These are phyloP conservation scores for Porpolomopsis calyptriformis DNA, from an alignment of 768 basidiomycete genomes.

Conservation along the genomic window DNA sequence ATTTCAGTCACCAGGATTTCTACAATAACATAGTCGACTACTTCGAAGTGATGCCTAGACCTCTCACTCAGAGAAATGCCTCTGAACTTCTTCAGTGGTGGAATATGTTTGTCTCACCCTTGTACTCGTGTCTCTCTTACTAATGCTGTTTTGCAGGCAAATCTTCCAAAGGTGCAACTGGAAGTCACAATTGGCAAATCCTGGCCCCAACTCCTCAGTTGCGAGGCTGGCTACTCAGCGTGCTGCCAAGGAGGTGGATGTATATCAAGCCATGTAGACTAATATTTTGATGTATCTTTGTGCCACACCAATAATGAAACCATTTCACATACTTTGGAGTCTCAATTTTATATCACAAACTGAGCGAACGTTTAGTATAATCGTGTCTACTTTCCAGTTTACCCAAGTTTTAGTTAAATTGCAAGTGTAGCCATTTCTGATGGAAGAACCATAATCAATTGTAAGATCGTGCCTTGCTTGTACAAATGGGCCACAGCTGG, in stretches of 20 bases:
- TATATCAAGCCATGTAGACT: not conserved
- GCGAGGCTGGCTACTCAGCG: not conserved
- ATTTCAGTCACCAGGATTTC: constrained; percentile 20
- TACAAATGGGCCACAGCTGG: too few relatives aligned
- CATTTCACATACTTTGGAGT: not conserved
- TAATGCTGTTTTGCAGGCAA: not conserved
- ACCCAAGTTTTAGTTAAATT: too few relatives aligned
- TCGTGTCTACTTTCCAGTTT: too few relatives aligned
- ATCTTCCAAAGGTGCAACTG: not conserved
- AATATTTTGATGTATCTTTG: not conserved
- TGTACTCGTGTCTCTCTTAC: not conserved
- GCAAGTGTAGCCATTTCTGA: too few relatives aligned
- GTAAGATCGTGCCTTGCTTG: too few relatives aligned
- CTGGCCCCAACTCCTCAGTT: not conserved
- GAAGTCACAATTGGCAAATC: not conserved
- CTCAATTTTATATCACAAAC: not conserved
- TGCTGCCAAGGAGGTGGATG: not conserved
- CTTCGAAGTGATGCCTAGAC: constrained; percentile 11
- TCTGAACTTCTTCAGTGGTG: constrained; percentile 12
- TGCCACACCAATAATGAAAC: not conserved
- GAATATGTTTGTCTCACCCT: constrained; percentile 8
- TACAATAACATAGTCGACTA: constrained; percentile 12
- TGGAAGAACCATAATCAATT: too few relatives aligned
- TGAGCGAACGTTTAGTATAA: too few relatives aligned
- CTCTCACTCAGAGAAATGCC: not conserved